Percentiles rank a stretch among this genome's conserved stretches.
Conservation (phyloP, 495 filamentous ascomycete species). For the Talaromyces stipitatus region DNA sequence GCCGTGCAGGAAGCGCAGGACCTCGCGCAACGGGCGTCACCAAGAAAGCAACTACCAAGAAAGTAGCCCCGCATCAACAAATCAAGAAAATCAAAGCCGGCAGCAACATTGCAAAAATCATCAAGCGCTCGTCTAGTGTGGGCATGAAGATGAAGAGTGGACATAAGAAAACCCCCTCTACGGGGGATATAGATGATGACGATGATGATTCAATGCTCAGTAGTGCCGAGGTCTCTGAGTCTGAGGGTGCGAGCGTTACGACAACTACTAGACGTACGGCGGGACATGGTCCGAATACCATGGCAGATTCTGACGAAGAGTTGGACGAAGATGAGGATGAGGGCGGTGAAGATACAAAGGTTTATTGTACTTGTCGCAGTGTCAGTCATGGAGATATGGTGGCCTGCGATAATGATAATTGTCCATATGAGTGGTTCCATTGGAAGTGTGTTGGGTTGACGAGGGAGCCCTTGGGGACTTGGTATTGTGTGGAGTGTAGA, state of each 20-base stretch:
- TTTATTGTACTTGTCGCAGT: slow-evolving; percentile 89
- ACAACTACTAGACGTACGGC: slow-evolving; percentile 9
- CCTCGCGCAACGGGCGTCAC: slow-evolving; percentile 40
- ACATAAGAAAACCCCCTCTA: slow-evolving; percentile 51
- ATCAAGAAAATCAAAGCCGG: slow-evolving; percentile 42
- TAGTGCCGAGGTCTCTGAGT: slow-evolving; percentile 43
- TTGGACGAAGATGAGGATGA: slow-evolving; percentile 72
- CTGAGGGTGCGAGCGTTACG: slow-evolving; percentile 13
- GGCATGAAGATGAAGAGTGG: slow-evolving; percentile 26
- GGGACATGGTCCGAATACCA: neutral
- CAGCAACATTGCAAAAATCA: slow-evolving; percentile 40
- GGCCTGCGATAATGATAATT: slow-evolving; percentile 89
- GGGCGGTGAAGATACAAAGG: slow-evolving; percentile 76
- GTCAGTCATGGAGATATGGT: slow-evolving; percentile 98
- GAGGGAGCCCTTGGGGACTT: slow-evolving; percentile 80
- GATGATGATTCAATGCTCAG: slow-evolving; percentile 55
- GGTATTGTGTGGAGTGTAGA: slow-evolving; percentile 83
- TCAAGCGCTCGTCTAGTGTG: slow-evolving; percentile 45
- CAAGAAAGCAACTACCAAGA: slow-evolving; percentile 53
- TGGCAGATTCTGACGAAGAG: slow-evolving; percentile 38
- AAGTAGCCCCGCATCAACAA: slow-evolving; percentile 60
- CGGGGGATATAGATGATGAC: slow-evolving; percentile 54
- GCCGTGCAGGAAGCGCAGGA: slow-evolving; percentile 65
- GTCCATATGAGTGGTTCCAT: slow-evolving; percentile 96
- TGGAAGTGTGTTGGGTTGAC: slow-evolving; percentile 91